Percentiles rank a stretch among this genome's conserved stretches.
These are phyloP conservation scores for Phytophthora litchii DNA, from an alignment of 352 stramenopile species.

Conservation along the genomic window DNA sequence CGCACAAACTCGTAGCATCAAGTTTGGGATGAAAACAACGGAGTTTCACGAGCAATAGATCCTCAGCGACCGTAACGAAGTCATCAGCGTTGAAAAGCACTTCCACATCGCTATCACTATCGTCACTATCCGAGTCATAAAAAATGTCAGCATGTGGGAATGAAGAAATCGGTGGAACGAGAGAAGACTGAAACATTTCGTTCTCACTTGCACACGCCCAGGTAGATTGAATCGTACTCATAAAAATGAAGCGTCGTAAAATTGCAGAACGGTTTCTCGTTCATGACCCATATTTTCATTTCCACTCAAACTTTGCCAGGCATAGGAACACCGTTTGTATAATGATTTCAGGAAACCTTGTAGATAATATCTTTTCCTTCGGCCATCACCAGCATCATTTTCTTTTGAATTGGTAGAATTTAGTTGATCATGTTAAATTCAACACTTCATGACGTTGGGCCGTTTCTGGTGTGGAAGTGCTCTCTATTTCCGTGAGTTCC, in stretches of 20 bases:
- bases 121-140: conserved; percentile 35
- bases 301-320: too few relatives aligned
- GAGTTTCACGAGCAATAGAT: conserved; percentile 65
- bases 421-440: neutral
- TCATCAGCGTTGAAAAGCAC: conserved; percentile 49
- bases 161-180: conserved; percentile 33
- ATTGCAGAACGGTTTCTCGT: conserved; percentile 6
- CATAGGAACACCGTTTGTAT: too few relatives aligned
- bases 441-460: conserved; percentile 8
- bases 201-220: neutral
- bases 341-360: neutral
- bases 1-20: conserved; percentile 37
- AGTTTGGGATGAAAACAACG: conserved; percentile 65
- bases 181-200: conserved; percentile 11
- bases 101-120: conserved; percentile 34
- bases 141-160: conserved; percentile 40
- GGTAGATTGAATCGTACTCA: neutral
- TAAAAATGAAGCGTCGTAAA: conserved; percentile 14
- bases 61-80: conserved; percentile 54
- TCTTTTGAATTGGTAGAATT: neutral
- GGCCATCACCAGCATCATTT: neutral
- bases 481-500: conserved; percentile 37
- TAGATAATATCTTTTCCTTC: too few relatives aligned
- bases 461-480: conserved; percentile 27
- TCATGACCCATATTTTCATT: neutral